Evolutionary conservation across 768 basidiomycete species (phyloP).

Genomic region (Auricularia heimuer): DNA sequence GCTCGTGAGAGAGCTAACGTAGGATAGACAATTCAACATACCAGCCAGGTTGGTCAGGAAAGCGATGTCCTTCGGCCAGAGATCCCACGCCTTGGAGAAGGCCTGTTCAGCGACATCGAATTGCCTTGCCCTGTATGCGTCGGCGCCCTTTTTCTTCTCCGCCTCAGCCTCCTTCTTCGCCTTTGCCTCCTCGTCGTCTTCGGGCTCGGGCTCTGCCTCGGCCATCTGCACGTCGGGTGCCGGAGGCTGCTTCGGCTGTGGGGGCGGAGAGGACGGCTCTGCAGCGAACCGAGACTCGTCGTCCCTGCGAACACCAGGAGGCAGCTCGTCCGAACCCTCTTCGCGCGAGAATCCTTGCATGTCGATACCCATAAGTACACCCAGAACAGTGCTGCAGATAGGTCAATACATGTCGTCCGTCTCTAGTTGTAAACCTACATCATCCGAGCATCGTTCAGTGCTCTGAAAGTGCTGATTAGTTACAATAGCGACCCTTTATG

Average conservation of each 20-base stretch:
- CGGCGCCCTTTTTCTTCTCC: slow-evolving; percentile 68
- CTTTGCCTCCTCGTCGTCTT: slow-evolving; percentile 58
- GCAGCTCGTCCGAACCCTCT: slow-evolving; percentile 75
- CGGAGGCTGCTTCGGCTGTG: slow-evolving; percentile 26
- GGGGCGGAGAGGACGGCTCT: slow-evolving; percentile 23
- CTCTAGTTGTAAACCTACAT: slow-evolving; percentile 26
- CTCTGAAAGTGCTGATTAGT: slow-evolving; percentile 22
- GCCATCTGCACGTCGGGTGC: slow-evolving; percentile 49
- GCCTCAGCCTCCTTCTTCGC: slow-evolving; percentile 71
- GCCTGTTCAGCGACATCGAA: slow-evolving; percentile 66
- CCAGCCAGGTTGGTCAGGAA: slow-evolving; percentile 88
- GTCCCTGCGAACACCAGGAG: slow-evolving; percentile 40
- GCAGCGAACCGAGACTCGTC: slow-evolving; percentile 2
- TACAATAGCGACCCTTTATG: too few relatives aligned
- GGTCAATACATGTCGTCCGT: too few relatives aligned
- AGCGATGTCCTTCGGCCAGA: slow-evolving; percentile 87
- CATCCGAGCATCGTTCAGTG: slow-evolving; percentile 80
- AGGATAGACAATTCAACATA: slow-evolving; percentile 21
- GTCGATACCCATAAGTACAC: slow-evolving; percentile 88
- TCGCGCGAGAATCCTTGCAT: slow-evolving; percentile 77
- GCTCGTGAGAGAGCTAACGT: slow-evolving; percentile 5
- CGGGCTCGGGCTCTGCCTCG: slow-evolving; percentile 37
- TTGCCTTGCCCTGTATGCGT: slow-evolving; percentile 77
- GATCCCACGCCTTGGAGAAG: slow-evolving; percentile 86
- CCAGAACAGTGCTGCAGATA: slow-evolving; percentile 53